These are phyloP conservation scores for Verticillium klebahnii DNA, from an alignment of 2,329 filamentous ascomycete genomes.

Conservation along the genomic window DNA sequence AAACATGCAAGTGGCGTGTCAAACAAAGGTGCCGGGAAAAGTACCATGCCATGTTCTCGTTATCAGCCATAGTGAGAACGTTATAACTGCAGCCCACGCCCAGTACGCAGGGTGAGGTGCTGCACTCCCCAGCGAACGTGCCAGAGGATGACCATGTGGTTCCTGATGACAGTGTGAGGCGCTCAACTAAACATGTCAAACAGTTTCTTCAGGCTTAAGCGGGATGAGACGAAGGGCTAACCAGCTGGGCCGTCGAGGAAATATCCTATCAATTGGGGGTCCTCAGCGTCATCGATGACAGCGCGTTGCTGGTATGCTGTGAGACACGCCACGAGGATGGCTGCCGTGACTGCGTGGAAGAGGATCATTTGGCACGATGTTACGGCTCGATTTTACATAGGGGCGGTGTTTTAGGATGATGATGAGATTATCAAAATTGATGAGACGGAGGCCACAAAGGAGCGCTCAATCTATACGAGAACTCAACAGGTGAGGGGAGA, in stretches of 20 bases:
- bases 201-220: too few species aligned
- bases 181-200: background rate
- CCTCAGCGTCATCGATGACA: background rate
- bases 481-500: too few species aligned
- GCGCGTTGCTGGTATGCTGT: background rate
- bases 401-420: too few species aligned
- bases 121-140: background rate
- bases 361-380: background rate
- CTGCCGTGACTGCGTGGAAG: background rate
- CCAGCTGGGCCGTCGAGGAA: background rate
- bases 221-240: background rate
- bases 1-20: too few species aligned
- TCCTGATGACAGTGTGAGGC: background rate
- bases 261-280: background rate
- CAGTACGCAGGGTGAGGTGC: background rate
- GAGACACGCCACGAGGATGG: background rate
- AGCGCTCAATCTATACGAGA: too few species aligned
- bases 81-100: background rate
- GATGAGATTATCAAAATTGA: too few species aligned
- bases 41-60: background rate
- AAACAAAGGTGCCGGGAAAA: background rate
- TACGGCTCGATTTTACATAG: background rate
- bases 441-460: too few species aligned
- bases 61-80: background rate
- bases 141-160: background rate